Evolutionary conservation across 2,329 filamentous ascomycete species (phyloP), one percentile per base, ranked within the genome.

Genomic region (Tolypocladium cylindrosporum): DNA sequence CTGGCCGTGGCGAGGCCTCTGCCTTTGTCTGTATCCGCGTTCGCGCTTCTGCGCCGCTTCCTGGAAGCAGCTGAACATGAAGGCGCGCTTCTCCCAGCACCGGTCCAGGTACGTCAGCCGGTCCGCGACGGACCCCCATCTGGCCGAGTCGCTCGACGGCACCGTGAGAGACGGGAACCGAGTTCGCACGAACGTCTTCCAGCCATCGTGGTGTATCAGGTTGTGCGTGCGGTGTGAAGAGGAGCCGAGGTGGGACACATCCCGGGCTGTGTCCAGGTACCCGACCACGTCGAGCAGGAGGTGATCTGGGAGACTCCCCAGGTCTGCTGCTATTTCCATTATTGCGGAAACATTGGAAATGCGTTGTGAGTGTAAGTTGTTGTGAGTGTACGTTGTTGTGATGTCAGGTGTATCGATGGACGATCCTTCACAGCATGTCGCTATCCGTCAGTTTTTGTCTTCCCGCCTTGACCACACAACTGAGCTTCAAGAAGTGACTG

Each of bases 31-130:
- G 19, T 27, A 24, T 10, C 54, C 27, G 41, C 52, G n/a, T 11
- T 59, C 58, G 24, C 62, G 63, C 14, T 61, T 60, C 42, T 56
- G 59, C 51, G 59, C 55, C 59, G 61, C 58, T 57, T 65, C 64
- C 51, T 60, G 55, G 21, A 71, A 64, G 36, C 67, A 60, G 50
- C 62, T 67, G 16, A 73, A 66, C 54, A 71, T 70, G 58, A 82
- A 74, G 19, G 71, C 70, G 24, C 78, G 74, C 55, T 72, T 74
- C 54, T 82, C 80, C 81, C 80, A 83, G 62, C 77, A 79, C 7
- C 79, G 74, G 36, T 77, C 75, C 57, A 82, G 75, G 61, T 76
- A 77, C 0, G 80, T 81, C 50, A 81, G 65, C 0, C 72, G 74
- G 34, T 76, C 70, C 8, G 79, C 79, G 34, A 78, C 66, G 14